Percentiles rank a stretch among this genome's conserved stretches.
These are phyloP conservation scores for Phialophora chinensis DNA, from an alignment of 2,329 filamentous ascomycete genomes.

Conservation along the genomic window DNA sequence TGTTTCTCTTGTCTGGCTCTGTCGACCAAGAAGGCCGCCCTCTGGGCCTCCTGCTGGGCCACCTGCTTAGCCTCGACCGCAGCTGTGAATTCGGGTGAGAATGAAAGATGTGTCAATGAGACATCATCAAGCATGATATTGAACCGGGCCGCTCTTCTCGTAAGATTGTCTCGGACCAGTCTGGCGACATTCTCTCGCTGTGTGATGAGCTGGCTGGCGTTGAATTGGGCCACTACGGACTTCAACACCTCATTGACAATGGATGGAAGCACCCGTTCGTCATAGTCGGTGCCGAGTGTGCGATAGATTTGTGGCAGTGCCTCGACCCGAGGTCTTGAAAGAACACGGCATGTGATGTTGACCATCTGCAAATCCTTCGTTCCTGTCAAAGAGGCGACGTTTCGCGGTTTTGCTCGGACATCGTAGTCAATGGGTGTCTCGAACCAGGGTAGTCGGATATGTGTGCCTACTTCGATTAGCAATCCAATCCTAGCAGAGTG, in stretches of 20 bases:
- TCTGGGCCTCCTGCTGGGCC: conserved; percentile 88
- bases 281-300: conserved; percentile 92
- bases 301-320: conserved; percentile 96
- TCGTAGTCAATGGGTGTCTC: conserved; percentile 97
- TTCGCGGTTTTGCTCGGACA: conserved; percentile 95
- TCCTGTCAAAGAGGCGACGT: conserved; percentile 93
- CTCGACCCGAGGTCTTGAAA: conserved; percentile 85
- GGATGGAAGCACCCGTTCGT: conserved; percentile 93
- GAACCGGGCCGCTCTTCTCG: conserved; percentile 88
- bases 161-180: conserved; percentile 90
- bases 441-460: conserved; percentile 94
- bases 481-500: background rate
- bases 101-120: conserved; percentile 79
- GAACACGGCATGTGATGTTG: conserved; percentile 99
- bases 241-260: conserved; percentile 99
- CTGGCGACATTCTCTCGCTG: conserved; percentile 96
- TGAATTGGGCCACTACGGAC: conserved; percentile 98
- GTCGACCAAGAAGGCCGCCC: conserved; percentile 96
- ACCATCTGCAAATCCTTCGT: conserved; percentile 99
- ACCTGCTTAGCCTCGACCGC: conserved; percentile 74
- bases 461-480: conserved; percentile 69
- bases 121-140: conserved; percentile 98
- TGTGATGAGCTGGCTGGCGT: conserved; percentile 96
- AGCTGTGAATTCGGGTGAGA: conserved; percentile 72
- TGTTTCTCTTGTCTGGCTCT: conserved; percentile 99